Evolutionary conservation across 208 protist species (phyloP), one percentile per base, ranked within the genome.

Genomic region (Endotrypanum monterogeii): DNA sequence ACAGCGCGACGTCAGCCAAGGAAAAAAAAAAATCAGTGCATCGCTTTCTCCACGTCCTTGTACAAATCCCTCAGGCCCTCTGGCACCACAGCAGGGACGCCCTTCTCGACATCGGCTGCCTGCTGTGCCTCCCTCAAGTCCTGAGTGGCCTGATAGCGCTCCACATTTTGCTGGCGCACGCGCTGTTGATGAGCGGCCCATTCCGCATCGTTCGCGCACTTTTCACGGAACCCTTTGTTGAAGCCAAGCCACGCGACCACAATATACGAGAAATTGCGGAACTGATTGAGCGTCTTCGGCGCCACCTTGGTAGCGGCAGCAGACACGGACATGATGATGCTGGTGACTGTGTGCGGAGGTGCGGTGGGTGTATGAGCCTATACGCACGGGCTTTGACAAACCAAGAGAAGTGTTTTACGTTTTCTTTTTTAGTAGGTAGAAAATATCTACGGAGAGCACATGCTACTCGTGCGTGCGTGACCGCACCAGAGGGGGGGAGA

Each of bases 211-310:
- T 95, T 97, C n/a, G 80, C 84, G 4, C 67, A 52, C 83, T 95
- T 95, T 66, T 97, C 88, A 67, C 73, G 72, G 80, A 89, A 92
- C 61, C 93, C 93, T 46, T 85, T 89, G 76, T 90, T 88, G 61
- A 93, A 83, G 68, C 93, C 93, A 48, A 88, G 54, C 85, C 85
- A 94, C 23, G 90, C 93, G 2, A 90, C 86, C 46, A 94, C 83
- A n/a, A 94, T 73, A 81, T 95, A 95, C 32, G 84, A 85, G 62
- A 95, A 85, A 83, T 95, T 95, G 41, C 90, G 90, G 57, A 95
- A 87, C 84, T 97, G 93, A 75, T 95, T 85, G 20, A 97, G 83
- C 73, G 89, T 94, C 82, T 94, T 93, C 12, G 93, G 93, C 32
- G 89, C 79, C 30, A 84, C 93, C 82, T 95, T 94, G 69, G 89